Conservation (phyloP, 352 stramenopile genomes). For the Salisapilia sapeloensis region DNA sequence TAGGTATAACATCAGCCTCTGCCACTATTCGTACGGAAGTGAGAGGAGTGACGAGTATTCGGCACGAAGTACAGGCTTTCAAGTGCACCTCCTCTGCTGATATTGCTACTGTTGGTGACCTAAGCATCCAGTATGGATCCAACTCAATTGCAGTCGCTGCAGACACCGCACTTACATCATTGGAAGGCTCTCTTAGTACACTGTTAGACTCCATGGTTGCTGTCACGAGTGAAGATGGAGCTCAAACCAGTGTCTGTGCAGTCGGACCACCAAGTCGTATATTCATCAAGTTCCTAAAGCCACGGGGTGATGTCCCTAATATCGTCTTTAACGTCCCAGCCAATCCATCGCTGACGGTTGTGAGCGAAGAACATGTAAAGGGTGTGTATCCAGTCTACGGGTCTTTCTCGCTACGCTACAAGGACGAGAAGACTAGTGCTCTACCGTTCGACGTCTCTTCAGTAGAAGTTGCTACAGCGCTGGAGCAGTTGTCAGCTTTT, state of each 20-base stretch:
- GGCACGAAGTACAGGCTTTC: conserved; percentile 70
- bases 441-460: conserved; percentile 55
- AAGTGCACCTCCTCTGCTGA: conserved; percentile 27
- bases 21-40: conserved; percentile 17
- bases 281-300: conserved; percentile 56
- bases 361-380: conserved; percentile 29
- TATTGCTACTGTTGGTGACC: conserved; percentile 13
- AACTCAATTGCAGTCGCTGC: conserved; percentile 15
- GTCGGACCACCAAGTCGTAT: conserved; percentile 22
- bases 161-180: conserved; percentile 4
- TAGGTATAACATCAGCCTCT: conserved; percentile 5
- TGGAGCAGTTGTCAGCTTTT: conserved; percentile 69
- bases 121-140: conserved; percentile 34
- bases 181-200: conserved; percentile 10
- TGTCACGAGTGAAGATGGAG: conserved; percentile 15
- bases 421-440: conserved; percentile 19
- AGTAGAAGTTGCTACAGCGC: conserved; percentile 23
- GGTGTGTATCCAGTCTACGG: conserved; percentile 81
- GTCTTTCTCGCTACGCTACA: conserved; percentile 47
- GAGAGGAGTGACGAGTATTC: conserved; percentile 17
- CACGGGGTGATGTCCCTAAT: conserved; percentile 35
- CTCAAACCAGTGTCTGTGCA: conserved; percentile 31
- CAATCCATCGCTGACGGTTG: conserved; percentile 15
- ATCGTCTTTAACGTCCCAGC: conserved; percentile 16
- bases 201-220: conserved; percentile 19